Evolutionary conservation across 2,329 filamentous ascomycete genomes (phyloP), one percentile per base, ranked within the genome.

Genomic region (Amphichorda felina): DNA sequence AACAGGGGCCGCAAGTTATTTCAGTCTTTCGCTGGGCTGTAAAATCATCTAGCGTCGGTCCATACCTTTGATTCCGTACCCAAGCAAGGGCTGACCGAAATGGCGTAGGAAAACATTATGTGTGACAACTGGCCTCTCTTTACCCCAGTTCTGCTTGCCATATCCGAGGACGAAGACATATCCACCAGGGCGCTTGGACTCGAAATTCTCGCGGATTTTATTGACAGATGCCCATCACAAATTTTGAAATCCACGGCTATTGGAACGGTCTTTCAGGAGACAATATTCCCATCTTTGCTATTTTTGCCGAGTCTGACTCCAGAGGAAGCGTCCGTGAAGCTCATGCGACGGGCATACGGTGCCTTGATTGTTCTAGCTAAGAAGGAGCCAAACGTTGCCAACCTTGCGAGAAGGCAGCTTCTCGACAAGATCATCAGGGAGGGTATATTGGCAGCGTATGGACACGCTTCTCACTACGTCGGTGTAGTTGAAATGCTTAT

Each of bases 281-380:
- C 78, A 3, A 57, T 85, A 2, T 69, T 79, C 43, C 82, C 85
- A 1, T 75, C 78, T 25, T 68, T 94, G n/a, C 67, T 80, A 7
- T 83, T 77, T 46, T 66, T 94, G 5, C 88, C 89, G 1, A 75
- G 69, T 10, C 61, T 94, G 29, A 94, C 85, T 0, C 76, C 82
- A 1, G 80, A 84, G 47, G 51, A 66, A 0, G 82, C 91, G 38
- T 82, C 82, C 4, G 50, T 82, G 2, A 48, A 50, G 2, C 59
- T 95, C 3, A 67, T 94, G 1, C 49, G 55, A 5, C 64, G 68
- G 6, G 75, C 81, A 1, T 93, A 87, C 43, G 64, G 69, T 7
- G 76, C 78, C 2, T 63, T 94, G 3, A 57, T 82, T 14, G 58
- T 60, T 1, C 65, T 94, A 5, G 70, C 53, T 16, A 42, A 49